phyloP scores from a whole-genome alignment of 2,329 filamentous ascomycete genomes.

The Aspergillus fumigatus region DNA sequence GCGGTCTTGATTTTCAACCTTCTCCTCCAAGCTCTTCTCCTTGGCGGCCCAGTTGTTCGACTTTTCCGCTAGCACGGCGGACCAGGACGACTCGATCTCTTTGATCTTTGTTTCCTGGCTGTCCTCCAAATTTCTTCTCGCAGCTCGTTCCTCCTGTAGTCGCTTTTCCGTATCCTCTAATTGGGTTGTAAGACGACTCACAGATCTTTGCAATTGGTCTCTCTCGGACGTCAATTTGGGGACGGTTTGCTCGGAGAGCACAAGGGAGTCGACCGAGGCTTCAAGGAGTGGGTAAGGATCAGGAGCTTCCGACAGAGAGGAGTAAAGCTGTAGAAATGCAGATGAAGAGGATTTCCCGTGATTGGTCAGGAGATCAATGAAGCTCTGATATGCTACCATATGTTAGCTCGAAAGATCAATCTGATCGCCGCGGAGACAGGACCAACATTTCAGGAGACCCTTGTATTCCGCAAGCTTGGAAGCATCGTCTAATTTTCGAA shows the following conservation, averaged over 20 bases:
- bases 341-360: slow-evolving; percentile 93
- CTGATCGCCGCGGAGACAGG: neutral
- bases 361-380: slow-evolving; percentile 93
- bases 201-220: slow-evolving; percentile 73
- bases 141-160: slow-evolving; percentile 70
- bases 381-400: slow-evolving; percentile 79
- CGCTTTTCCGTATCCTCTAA: slow-evolving; percentile 77
- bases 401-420: slow-evolving; percentile 7
- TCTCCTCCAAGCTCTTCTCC: slow-evolving; percentile 85
- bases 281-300: slow-evolving; percentile 96
- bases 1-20: slow-evolving; percentile 88
- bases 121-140: slow-evolving; percentile 70
- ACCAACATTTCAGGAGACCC: slow-evolving; percentile 72
- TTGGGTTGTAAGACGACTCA: slow-evolving; percentile 70
- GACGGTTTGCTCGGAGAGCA: slow-evolving; percentile 85
- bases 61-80: slow-evolving; percentile 85
- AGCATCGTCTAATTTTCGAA: slow-evolving; percentile 85
- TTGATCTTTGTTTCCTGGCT: slow-evolving; percentile 75
- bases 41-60: slow-evolving; percentile 95
- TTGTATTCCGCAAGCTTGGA: slow-evolving; percentile 87
- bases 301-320: slow-evolving; percentile 87
- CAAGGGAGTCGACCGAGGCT: slow-evolving; percentile 89
- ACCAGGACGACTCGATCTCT: slow-evolving; percentile 87
- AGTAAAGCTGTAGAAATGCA: slow-evolving; percentile 88
- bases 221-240: slow-evolving; percentile 89